Evolutionary conservation across 305 asterid species (phyloP).

Genomic region (Fraxinus paxiana): DNA sequence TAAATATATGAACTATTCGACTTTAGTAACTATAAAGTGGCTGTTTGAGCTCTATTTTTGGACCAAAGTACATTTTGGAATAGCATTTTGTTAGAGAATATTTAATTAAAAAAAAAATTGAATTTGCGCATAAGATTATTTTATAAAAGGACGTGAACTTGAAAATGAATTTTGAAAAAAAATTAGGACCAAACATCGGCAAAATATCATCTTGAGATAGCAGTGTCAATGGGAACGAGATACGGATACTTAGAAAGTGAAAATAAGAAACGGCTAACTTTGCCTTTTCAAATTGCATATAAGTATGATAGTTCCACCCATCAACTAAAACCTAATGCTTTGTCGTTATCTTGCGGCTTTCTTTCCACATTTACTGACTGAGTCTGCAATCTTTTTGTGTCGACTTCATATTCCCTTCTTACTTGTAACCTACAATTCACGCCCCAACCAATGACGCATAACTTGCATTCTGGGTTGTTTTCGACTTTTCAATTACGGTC

Average conservation of each 20-base stretch:
- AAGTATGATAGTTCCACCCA: background rate
- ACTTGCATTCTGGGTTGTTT: background rate
- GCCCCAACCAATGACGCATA: background rate
- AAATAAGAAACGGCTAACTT: background rate
- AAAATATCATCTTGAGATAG: background rate
- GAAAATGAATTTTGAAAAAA: too few species aligned
- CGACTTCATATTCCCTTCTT: background rate
- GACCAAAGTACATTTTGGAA: too few species aligned
- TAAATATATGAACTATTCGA: too few species aligned
- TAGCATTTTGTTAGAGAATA: too few species aligned
- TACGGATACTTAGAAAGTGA: background rate
- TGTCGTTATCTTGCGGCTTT: background rate
- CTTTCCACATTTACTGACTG: background rate
- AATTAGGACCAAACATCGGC: background rate
- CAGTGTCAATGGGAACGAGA: background rate
- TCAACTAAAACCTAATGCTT: background rate
- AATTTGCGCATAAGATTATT: too few species aligned
- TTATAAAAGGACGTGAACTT: too few species aligned
- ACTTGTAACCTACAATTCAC: background rate
- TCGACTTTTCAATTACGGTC: background rate
- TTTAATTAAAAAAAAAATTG: too few species aligned
- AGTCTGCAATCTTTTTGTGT: background rate
- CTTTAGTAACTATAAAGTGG: background rate
- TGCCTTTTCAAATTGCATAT: background rate
- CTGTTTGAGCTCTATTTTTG: too few species aligned